Conservation (phyloP, 1,284 basidiomycete genomes). For the Puccinia horiana region DNA sequence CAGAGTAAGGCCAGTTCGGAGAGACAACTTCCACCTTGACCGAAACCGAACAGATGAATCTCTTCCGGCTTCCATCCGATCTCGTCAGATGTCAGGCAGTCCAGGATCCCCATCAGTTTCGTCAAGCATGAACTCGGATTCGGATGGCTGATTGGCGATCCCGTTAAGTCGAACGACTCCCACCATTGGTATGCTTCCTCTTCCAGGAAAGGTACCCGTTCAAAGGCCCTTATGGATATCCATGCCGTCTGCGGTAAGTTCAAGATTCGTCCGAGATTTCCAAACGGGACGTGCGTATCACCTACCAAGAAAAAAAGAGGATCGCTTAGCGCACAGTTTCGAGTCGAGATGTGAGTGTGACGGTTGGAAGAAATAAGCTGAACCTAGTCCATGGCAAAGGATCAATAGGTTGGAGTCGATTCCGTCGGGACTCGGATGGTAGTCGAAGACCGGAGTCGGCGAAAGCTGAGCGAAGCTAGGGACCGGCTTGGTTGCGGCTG, state of each 20-base stretch:
- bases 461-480: neutral
- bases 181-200: conserved; percentile 82
- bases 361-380: neutral
- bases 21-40: conserved; percentile 79
- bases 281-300: conserved; percentile 76
- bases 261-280: conserved; percentile 70
- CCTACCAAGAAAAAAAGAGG: conserved; percentile 62
- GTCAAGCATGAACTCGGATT: conserved; percentile 71
- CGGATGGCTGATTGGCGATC: conserved; percentile 70
- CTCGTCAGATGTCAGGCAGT: conserved; percentile 64
- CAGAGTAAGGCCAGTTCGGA: conserved; percentile 68
- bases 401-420: conserved; percentile 83
- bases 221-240: conserved; percentile 75
- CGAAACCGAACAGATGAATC: conserved; percentile 86
- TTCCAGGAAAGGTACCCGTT: conserved; percentile 79
- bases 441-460: conserved; percentile 56
- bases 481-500: conserved; percentile 15
- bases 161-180: conserved; percentile 74
- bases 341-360: too few species aligned
- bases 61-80: conserved; percentile 69
- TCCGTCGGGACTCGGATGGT: conserved; percentile 72
- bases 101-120: conserved; percentile 65
- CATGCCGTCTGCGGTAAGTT: conserved; percentile 83
- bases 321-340: too few species aligned
- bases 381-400: conserved; percentile 84